phyloP scores from a whole-genome alignment of 192 early-diverging fungal species.

The Mycoemilia scoparia region DNA sequence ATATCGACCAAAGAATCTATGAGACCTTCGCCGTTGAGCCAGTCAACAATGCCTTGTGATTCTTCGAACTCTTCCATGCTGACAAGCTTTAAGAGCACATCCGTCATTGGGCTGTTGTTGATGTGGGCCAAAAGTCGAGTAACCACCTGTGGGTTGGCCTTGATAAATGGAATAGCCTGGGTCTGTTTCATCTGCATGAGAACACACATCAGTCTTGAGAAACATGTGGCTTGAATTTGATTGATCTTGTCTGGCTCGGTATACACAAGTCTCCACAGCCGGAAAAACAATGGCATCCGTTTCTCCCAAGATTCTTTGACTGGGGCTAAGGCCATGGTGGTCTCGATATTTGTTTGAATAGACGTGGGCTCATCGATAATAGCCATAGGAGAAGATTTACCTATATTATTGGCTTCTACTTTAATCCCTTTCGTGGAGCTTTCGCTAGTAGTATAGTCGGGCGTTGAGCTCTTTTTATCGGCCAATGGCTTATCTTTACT shows the following conservation, averaged over 20 bases:
- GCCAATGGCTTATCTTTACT: not conserved
- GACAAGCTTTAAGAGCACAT: constrained; percentile 82
- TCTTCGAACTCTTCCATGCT: constrained; percentile 80
- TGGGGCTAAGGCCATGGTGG: not conserved
- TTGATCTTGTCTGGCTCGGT: constrained; percentile 57
- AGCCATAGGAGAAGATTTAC: not conserved
- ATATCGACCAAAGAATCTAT: constrained; percentile 55
- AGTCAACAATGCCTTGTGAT: constrained; percentile 73
- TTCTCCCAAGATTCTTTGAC: not conserved
- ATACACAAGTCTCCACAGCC: constrained; percentile 67
- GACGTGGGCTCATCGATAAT: constrained; percentile 1
- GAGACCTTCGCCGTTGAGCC: constrained; percentile 71
- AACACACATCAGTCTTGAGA: constrained; percentile 75
- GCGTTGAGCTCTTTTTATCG: not conserved
- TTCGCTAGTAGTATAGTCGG: constrained; percentile 4
- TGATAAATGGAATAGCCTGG: constrained; percentile 77
- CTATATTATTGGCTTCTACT: constrained; percentile 1
- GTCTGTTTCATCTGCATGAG: constrained; percentile 76
- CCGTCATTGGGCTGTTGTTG: constrained; percentile 70
- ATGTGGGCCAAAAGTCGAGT: constrained; percentile 66
- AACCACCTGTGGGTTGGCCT: constrained; percentile 55
- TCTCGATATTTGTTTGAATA: not conserved
- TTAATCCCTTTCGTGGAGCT: not conserved
- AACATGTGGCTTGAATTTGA: constrained; percentile 71
- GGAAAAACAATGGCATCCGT: constrained; percentile 44